Evolutionary conservation across 1,139 yeast genomes (phyloP).

Genomic region (Hyphopichia burtonii): DNA sequence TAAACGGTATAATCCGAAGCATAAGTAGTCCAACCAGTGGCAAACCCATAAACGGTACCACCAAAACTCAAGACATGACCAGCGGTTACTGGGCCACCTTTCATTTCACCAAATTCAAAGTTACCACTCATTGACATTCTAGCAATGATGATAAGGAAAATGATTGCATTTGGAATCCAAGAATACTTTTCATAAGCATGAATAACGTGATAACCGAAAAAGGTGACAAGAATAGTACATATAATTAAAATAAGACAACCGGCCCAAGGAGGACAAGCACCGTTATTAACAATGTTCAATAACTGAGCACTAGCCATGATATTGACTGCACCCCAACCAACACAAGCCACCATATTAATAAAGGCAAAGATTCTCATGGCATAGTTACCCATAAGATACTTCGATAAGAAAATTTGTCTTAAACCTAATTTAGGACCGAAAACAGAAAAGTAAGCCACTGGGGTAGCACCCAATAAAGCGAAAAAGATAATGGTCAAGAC

Average conservation of each 20-base stretch:
- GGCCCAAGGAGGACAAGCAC: constrained; percentile 83
- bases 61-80: constrained; percentile 84
- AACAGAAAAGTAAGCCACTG: constrained; percentile 80
- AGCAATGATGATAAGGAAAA: constrained; percentile 75
- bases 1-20: constrained; percentile 92
- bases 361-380: constrained; percentile 77
- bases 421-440: constrained; percentile 86
- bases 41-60: constrained; percentile 82
- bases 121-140: constrained; percentile 67
- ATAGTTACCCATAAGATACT: constrained; percentile 73
- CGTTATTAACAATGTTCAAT: constrained; percentile 71
- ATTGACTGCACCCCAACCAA: constrained; percentile 39
- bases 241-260: constrained; percentile 75
- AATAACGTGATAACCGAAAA: constrained; percentile 82
- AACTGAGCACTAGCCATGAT: constrained; percentile 70
- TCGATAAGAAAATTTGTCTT: constrained; percentile 82
- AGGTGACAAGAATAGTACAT: constrained; percentile 71
- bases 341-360: constrained; percentile 54
- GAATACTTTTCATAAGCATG: constrained; percentile 82
- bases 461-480: constrained; percentile 65
- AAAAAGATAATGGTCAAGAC: constrained; percentile 67
- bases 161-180: constrained; percentile 79
- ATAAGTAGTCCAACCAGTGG: constrained; percentile 93
- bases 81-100: constrained; percentile 60
- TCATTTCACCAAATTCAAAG: constrained; percentile 50